phyloP scores from a whole-genome alignment of 2,329 filamentous ascomycete genomes.

The Karstenula rhodostoma region DNA sequence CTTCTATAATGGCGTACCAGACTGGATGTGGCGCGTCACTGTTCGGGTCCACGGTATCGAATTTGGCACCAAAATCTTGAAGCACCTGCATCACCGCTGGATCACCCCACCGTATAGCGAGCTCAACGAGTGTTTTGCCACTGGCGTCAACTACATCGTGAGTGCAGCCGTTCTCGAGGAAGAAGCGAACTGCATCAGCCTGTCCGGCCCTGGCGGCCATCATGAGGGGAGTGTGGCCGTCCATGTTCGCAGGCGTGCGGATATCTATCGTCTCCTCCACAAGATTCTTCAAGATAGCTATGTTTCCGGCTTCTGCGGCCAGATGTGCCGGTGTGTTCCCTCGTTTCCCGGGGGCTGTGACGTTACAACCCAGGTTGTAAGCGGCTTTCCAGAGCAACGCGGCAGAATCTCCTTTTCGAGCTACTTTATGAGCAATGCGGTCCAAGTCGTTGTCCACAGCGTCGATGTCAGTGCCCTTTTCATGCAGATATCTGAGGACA shows the following conservation, averaged over 20 bases:
- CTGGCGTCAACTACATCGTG: neutral
- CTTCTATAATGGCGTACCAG: neutral
- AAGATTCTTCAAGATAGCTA: neutral
- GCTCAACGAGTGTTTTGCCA: neutral
- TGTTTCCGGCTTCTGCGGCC: neutral
- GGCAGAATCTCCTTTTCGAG: neutral
- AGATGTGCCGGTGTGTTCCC: slow-evolving; percentile 1
- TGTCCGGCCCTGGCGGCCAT: neutral
- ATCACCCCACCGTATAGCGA: neutral
- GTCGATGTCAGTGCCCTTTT: slow-evolving; percentile 7
- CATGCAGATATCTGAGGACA: neutral
- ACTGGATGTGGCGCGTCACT: neutral
- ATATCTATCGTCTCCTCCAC: slow-evolving; percentile 1
- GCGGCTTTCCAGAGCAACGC: neutral
- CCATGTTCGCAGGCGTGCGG: neutral
- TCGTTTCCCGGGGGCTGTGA: neutral
- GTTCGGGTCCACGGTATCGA: neutral
- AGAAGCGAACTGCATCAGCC: slow-evolving; percentile 5
- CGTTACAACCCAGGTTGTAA: neutral
- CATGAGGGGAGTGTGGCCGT: slow-evolving; percentile 3
- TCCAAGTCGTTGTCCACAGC: slow-evolving; percentile 1
- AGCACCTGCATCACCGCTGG: slow-evolving; percentile 3
- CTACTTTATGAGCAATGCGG: neutral
- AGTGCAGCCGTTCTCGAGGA: slow-evolving; percentile 2
- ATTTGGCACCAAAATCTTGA: neutral